Evolutionary conservation across 2,329 filamentous ascomycete genomes (phyloP).

Genomic region (Clarireedia paspali): DNA sequence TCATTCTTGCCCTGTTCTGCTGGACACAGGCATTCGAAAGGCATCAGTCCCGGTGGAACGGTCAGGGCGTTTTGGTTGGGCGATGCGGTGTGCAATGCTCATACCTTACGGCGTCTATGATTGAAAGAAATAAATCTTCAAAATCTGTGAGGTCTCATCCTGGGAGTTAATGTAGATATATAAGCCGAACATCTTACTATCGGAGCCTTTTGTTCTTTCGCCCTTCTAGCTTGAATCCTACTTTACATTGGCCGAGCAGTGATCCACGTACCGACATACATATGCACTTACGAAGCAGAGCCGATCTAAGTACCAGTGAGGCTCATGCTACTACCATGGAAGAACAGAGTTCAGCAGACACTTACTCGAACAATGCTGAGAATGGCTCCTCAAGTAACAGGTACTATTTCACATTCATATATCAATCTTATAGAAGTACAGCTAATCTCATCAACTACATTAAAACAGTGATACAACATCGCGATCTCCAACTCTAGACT

Average conservation of each 20-base stretch:
- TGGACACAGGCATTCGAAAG: background rate
- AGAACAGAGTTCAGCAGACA: background rate
- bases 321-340: background rate
- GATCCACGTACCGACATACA: background rate
- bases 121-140: background rate
- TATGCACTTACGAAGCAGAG: constrained; percentile 15
- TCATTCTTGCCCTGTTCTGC: background rate
- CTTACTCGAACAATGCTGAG: background rate
- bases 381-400: background rate
- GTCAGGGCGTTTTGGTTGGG: background rate
- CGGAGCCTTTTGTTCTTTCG: background rate
- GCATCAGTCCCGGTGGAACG: background rate
- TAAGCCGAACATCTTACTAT: background rate
- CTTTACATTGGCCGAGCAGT: background rate
- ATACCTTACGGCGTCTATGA: background rate
- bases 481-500: background rate
- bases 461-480: background rate
- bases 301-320: background rate
- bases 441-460: background rate
- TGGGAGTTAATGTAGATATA: background rate
- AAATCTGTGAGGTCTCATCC: too few species aligned
- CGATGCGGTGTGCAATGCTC: background rate
- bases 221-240: background rate
- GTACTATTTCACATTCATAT: background rate
- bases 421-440: background rate